Evolutionary conservation across 2,329 filamentous ascomycete species (phyloP), one percentile per base, ranked within the genome.

Genomic region (Pseudogymnoascus sp.): DNA sequence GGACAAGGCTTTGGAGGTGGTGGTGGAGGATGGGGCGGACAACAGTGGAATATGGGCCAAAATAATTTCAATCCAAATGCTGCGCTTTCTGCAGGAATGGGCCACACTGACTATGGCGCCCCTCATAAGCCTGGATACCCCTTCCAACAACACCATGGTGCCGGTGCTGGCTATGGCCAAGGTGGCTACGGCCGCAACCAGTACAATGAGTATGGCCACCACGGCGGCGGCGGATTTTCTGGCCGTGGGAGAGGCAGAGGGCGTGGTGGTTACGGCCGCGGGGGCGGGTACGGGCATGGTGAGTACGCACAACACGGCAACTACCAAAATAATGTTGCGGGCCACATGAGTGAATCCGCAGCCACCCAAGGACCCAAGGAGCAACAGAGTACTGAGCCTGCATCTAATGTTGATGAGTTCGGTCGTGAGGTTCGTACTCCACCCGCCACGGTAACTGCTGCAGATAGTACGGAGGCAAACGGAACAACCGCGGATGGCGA

Each of bases 11-110:
- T 85, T 81, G 86, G 47, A 18, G 43, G 25, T 18, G 47, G 47
- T 14, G 47, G 86, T 83, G 87, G 86, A 80, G 90, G 87, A 87
- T 89, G 87, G 81, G 82, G 82, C 80, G 87, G 88, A 78, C 86
- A 89, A 79, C 85, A 86, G 81, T 91, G 87, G 88, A 89, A 87
- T 86, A 84, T 37, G 34, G 84, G 85, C 81, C 87, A 88, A 87
- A 87, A 90, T 90, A 91, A 90, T 88, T 90, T 85, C 86, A 91
- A 85, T 86, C 82, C 85, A 88, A 90, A 85, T 89, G 84, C 78
- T 88, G 82, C 77, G 71, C 47, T 32, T 54, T 54, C 47, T 54
- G 72, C 84, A 82, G 85, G 85, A 81, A 89, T 89, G 83, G 86
- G 85, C 77, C 81, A 81, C 81, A 85, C 86, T 89, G 87, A 90